Conservation (phyloP, 1,284 basidiomycete genomes). For the Inonotus obliquus region DNA sequence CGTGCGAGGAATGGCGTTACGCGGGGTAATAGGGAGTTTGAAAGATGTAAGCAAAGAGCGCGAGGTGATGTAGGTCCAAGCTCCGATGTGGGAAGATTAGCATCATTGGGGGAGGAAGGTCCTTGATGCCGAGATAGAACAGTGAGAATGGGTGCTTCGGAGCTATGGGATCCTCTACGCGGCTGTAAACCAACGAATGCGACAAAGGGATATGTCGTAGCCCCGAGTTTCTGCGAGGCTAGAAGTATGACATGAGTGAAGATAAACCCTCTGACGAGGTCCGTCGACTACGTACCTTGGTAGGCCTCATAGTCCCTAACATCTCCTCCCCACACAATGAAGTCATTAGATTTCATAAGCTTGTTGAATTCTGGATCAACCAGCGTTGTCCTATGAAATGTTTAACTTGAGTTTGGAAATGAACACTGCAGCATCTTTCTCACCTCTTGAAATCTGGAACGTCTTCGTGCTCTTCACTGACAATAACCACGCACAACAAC, state of each 20-base stretch:
- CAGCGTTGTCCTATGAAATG: constrained; percentile 56
- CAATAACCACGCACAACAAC: constrained; percentile 80
- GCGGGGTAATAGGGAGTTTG: constrained; percentile 71
- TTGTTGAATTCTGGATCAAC: constrained; percentile 68
- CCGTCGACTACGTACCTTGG: constrained; percentile 62
- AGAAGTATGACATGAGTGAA: constrained; percentile 12
- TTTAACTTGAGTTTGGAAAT: not conserved
- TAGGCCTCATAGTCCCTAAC: constrained; percentile 79
- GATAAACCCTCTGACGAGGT: no score
- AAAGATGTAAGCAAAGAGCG: constrained; percentile 61
- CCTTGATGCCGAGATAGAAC: constrained; percentile 83
- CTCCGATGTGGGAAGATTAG: constrained; percentile 4
- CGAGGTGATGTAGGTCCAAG: constrained; percentile 56
- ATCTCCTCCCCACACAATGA: constrained; percentile 84
- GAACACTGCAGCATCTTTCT: constrained; percentile 19
- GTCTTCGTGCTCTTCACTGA: constrained; percentile 89
- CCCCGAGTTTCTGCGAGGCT: constrained; percentile 84
- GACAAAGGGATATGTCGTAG: constrained; percentile 89
- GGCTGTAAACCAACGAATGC: constrained; percentile 89
- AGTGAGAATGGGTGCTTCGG: constrained; percentile 54
- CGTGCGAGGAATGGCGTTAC: constrained; percentile 69
- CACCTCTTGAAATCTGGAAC: constrained; percentile 82
- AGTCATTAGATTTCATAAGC: constrained; percentile 60
- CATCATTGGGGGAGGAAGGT: constrained; percentile 38
- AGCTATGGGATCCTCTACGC: constrained; percentile 38